phyloP scores from a whole-genome alignment of 2,329 filamentous ascomycete genomes.

The Talaromyces pinophilus region DNA sequence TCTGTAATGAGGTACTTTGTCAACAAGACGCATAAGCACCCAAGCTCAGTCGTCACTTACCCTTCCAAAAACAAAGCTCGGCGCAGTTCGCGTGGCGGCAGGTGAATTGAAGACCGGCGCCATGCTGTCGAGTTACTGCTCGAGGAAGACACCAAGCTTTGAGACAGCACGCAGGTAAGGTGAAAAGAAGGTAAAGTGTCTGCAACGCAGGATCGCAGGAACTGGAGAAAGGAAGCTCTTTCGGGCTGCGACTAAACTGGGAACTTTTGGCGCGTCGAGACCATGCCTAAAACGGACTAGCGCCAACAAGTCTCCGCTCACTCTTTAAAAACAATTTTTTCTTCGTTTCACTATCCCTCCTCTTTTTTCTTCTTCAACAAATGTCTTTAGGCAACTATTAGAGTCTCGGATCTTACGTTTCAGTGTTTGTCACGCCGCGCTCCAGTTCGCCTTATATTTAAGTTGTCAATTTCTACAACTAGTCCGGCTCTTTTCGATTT shows the following conservation, averaged over 20 bases:
- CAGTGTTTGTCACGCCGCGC: conserved; percentile 91
- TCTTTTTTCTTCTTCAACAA: conserved; percentile 54
- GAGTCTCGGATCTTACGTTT: conserved; percentile 96
- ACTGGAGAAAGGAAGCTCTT: conserved; percentile 19
- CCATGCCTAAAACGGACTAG: conserved; percentile 38
- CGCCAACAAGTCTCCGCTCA: conserved; percentile 26
- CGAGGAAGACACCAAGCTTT: background rate
- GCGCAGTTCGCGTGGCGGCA: conserved; percentile 28
- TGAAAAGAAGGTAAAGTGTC: background rate
- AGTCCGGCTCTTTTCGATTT: conserved; percentile 57
- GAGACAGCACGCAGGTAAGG: background rate
- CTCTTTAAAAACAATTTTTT: conserved; percentile 31
- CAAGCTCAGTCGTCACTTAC: conserved; percentile 28
- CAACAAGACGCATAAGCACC: conserved; percentile 19
- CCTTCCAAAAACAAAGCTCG: conserved; percentile 31
- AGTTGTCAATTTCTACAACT: conserved; percentile 71
- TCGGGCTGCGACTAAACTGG: conserved; percentile 24
- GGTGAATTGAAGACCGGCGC: conserved; percentile 43
- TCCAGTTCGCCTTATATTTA: conserved; percentile 93
- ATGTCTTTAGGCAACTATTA: conserved; percentile 86
- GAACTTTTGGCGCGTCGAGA: conserved; percentile 36
- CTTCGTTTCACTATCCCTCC: conserved; percentile 40
- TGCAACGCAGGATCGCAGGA: conserved; percentile 2
- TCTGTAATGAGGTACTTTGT: conserved; percentile 25
- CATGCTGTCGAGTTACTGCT: conserved; percentile 31